Percentiles rank a stretch among this genome's conserved stretches.
Conservation (phyloP, 2,329 filamentous ascomycete genomes). For the Chaetomiaceae sp. region DNA sequence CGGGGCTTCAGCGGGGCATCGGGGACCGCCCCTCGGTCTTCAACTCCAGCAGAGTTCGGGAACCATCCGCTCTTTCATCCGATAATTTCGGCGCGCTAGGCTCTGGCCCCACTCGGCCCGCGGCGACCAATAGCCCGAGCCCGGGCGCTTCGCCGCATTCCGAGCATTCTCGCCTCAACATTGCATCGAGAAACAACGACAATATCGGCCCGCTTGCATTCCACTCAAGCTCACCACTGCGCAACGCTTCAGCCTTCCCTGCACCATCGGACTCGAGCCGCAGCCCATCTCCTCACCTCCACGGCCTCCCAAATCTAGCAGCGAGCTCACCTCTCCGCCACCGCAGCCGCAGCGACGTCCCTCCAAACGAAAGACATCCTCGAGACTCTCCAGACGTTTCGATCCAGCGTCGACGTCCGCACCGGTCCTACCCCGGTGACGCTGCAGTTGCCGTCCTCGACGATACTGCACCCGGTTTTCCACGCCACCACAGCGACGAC, state of each 20-base stretch:
- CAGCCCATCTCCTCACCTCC: not conserved
- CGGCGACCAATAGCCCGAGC: slow-evolving; percentile 4
- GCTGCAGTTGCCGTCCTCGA: not conserved
- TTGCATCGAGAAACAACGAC: not conserved
- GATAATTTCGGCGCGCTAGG: not conserved
- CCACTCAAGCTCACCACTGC: not conserved
- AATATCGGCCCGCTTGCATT: not conserved
- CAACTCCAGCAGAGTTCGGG: not conserved
- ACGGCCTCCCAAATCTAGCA: not conserved
- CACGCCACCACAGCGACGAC: not conserved
- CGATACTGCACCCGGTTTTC: not conserved
- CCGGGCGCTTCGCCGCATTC: slow-evolving; percentile 2
- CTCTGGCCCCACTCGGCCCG: slow-evolving; percentile 11
- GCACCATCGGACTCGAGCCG: not conserved
- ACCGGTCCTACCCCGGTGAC: not conserved
- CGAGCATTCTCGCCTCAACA: slow-evolving; percentile 6
- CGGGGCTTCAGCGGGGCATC: not conserved
- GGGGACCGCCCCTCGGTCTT: not conserved
- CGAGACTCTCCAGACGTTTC: slow-evolving; percentile 19
- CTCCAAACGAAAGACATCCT: slow-evolving; percentile 12
- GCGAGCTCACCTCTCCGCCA: slow-evolving; percentile 7
- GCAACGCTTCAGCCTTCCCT: not conserved
- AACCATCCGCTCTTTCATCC: not conserved
- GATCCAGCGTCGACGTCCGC: slow-evolving; percentile 9
- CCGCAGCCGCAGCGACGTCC: slow-evolving; percentile 18